Evolutionary conservation across 306 rosid species (phyloP).

Genomic region (Rubus idaeus): DNA sequence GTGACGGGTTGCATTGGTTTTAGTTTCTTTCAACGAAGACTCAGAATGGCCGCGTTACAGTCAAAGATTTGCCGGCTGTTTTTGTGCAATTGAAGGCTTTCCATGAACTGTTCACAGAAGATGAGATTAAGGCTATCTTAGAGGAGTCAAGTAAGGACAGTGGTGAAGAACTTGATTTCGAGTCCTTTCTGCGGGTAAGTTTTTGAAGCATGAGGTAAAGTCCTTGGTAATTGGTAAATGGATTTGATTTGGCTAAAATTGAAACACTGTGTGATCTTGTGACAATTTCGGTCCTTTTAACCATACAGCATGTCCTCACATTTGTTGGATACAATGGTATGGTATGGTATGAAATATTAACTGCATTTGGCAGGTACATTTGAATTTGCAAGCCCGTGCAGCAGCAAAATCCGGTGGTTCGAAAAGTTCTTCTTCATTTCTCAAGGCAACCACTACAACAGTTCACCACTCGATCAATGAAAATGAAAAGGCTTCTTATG

Average conservation of each 20-base stretch:
- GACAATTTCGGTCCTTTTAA: not conserved
- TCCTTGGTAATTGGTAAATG: not conserved
- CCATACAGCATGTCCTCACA: not conserved
- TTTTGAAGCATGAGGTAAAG: constrained; percentile 3
- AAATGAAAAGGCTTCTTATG: constrained; percentile 95
- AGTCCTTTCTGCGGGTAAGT: constrained; percentile 82
- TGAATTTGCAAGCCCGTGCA: constrained; percentile 66
- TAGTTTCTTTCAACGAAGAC: constrained; percentile 73
- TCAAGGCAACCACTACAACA: constrained; percentile 91
- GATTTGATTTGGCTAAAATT: not conserved
- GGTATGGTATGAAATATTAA: constrained; percentile 19
- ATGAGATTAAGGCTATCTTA: constrained; percentile 60
- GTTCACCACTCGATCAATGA: constrained; percentile 84
- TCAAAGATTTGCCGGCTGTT: constrained; percentile 64
- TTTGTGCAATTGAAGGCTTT: constrained; percentile 68
- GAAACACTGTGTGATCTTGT: not conserved
- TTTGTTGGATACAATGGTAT: constrained; percentile 12
- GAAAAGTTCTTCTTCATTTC: constrained; percentile 70
- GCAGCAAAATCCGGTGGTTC: constrained; percentile 60
- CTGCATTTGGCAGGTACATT: constrained; percentile 58
- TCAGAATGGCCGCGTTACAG: constrained; percentile 60
- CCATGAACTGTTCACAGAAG: constrained; percentile 52
- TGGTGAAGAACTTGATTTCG: constrained; percentile 81
- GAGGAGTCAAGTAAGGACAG: constrained; percentile 45
- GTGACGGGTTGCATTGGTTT: constrained; percentile 33